Evolutionary conservation across 192 early-diverging fungal genomes (phyloP).

Genomic region (Gryganskiella cystojenkinii): DNA sequence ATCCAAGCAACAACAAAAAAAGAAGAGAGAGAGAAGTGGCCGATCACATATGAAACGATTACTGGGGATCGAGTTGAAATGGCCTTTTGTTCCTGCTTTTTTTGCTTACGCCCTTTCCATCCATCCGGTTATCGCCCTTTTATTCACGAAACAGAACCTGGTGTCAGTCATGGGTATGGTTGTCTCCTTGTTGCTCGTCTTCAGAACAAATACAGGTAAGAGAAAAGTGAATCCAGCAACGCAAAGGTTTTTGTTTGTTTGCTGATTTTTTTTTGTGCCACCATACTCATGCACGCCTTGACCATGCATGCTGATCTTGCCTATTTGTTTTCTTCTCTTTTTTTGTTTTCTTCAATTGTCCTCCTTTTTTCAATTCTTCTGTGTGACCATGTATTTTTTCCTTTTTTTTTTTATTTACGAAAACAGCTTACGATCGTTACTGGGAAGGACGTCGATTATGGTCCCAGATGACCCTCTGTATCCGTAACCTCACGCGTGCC

Average conservation of each 20-base stretch:
- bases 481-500: constrained; percentile 80
- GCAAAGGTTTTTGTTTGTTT: not conserved
- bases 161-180: constrained; percentile 36
- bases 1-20: no score
- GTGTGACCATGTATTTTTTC: no score
- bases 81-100: not conserved
- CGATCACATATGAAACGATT: no score
- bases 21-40: no score
- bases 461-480: constrained; percentile 69
- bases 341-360: no score
- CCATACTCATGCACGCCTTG: not conserved
- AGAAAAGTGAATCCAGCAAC: constrained; percentile 3
- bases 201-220: constrained; percentile 73
- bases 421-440: constrained; percentile 66
- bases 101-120: not conserved
- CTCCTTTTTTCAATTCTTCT: no score
- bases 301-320: no score
- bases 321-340: no score
- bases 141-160: constrained; percentile 2
- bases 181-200: constrained; percentile 65
- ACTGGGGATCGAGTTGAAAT: no score
- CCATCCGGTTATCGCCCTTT: not conserved
- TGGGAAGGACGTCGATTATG: constrained; percentile 90
- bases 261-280: not conserved
- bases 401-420: constrained; percentile 28